These are phyloP conservation scores for Madurella fahalii DNA, from an alignment of 2,329 filamentous ascomycete species.

Conservation along the genomic window DNA sequence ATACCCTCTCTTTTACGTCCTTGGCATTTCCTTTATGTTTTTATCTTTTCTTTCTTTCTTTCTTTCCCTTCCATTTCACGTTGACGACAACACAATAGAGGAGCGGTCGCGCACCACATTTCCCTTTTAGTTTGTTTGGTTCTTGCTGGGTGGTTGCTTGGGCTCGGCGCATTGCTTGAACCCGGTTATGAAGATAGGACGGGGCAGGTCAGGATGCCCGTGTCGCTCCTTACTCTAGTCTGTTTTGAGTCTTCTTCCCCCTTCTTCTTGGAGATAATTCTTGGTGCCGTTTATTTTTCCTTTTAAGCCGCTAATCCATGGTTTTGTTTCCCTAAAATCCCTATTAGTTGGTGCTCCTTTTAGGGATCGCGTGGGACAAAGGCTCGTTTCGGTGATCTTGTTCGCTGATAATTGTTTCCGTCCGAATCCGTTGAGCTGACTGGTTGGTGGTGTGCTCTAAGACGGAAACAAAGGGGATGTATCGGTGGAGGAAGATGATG, in stretches of 20 bases:
- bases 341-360: background rate
- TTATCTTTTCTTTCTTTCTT: too few species aligned
- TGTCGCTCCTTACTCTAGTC: background rate
- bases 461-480: too few species aligned
- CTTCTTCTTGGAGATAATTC: conserved; percentile 1
- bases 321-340: too few species aligned
- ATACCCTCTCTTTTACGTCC: background rate
- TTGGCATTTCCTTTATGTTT: background rate
- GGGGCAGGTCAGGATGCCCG: too few species aligned
- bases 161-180: too few species aligned
- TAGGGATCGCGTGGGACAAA: background rate
- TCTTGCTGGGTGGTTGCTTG: background rate
- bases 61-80: background rate
- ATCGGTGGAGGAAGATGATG: background rate
- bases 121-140: background rate
- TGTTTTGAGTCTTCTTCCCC: background rate
- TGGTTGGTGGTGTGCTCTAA: background rate
- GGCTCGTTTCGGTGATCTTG: too few species aligned
- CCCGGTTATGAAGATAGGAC: too few species aligned
- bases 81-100: conserved; percentile 2
- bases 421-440: background rate
- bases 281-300: background rate
- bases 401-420: too few species aligned
- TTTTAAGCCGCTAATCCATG: background rate
- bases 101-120: background rate